Base-by-base conservation (phyloP, 805 yeast genomes). In the Priceomyces castillae region DNA sequence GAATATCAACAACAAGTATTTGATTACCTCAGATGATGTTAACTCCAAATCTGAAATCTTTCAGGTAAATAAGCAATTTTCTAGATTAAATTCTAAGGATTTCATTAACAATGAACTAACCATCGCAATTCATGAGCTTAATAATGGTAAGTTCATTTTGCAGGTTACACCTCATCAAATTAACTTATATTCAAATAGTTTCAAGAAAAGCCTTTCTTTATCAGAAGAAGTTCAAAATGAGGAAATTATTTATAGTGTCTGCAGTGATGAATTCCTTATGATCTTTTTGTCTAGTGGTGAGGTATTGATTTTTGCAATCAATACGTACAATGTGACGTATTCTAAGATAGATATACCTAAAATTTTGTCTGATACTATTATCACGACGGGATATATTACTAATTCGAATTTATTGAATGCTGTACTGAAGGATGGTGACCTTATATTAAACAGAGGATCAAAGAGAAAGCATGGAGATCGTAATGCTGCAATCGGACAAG, bases 161-260 rank as follows among this genome's bases (percentile, higher is more conserved):
- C 97, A 90, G 58, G 80, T 88, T 1, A 82, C 94, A 1, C 78
- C 85, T 0, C 76, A 78, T 30, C 81, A 79, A 41, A 73, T 89
- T 23, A 72, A 76, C 23, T 57, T 87, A 2, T 88, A 80, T 59
- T 60, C 83, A 52, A 71, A 78, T 44, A 74, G 75, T 38, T 84
- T 88, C 59, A 76, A 76, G 44, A 71, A 74, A 42, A 52, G 78
- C 7, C 67, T 76, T 6, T 72, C 80, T 2, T 64, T 81, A 30
- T 74, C 73, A 12, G 73, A 59, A 11, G 64, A 64, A 37, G 46
- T 64, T 30, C 48, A 52, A 18, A 55, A 81, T 41, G 77, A 75
- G 40, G 87, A 82, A 53, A 80, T 86, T 11, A 74, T 83, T 34
- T 78, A 79, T 54, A 84, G 86, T 35, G 75, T 77, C 3, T 71